A percentile compares a stretch with the other conserved stretches of the same genome.
These are phyloP conservation scores for Candida anutae DNA, from an alignment of 1,139 yeast species.

Conservation along the genomic window DNA sequence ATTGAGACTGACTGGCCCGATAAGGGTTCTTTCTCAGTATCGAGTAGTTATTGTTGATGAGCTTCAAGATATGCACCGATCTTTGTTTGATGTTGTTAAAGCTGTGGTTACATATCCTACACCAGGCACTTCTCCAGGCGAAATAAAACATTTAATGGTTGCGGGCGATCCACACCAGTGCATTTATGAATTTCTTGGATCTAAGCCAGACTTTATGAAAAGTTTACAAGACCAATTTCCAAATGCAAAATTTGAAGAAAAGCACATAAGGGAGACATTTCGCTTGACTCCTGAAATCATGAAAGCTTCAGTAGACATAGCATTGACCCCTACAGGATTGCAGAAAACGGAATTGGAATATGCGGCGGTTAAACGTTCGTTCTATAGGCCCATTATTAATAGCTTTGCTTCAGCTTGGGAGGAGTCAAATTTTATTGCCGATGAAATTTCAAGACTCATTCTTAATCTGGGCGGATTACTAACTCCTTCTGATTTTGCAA, in stretches of 20 bases:
- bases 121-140: background rate
- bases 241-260: conserved; percentile 15
- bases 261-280: conserved; percentile 43
- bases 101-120: conserved; percentile 28
- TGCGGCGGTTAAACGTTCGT: conserved; percentile 13
- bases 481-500: conserved; percentile 44
- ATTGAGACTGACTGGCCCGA: conserved; percentile 5
- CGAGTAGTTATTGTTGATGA: conserved; percentile 58
- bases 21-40: conserved; percentile 19
- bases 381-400: conserved; percentile 25
- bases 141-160: conserved; percentile 45
- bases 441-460: conserved; percentile 39
- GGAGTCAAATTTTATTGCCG: conserved; percentile 34
- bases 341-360: no score
- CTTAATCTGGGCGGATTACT: conserved; percentile 39
- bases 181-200: conserved; percentile 59
- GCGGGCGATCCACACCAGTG: conserved; percentile 75
- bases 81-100: conserved; percentile 39
- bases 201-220: conserved; percentile 27
- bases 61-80: conserved; percentile 61
- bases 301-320: conserved; percentile 25
- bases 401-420: conserved; percentile 13
- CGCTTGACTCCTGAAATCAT: conserved; percentile 53
- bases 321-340: conserved; percentile 8
- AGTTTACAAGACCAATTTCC: conserved; percentile 19